Base-by-base conservation (phyloP, 441 rosid genomes). In the Adansonia madagascariensis region DNA sequence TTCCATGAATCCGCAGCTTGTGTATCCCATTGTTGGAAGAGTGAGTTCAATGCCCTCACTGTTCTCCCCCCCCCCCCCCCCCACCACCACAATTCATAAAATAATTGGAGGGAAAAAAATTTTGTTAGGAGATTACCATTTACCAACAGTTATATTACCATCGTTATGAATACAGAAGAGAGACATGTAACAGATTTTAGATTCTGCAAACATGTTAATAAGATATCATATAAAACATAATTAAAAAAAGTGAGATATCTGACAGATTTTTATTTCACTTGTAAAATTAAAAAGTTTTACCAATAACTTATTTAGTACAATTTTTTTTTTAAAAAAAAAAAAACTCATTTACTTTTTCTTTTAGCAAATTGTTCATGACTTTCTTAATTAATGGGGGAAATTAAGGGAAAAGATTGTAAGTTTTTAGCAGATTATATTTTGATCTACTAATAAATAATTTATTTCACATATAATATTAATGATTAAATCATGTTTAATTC, bases 21-120 rank as follows among this genome's bases (percentile, higher is more conserved):
- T 41, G 71, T 73, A 9, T 67, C 80, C 90, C 93, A 89, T 70
- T 74, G 55, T 41, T 81, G 70, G 65, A 86, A 88, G 1, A 89
- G 62, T 1, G 85, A 81, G 77, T 82, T 89, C 83, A 89, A 64
- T 20, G 79, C 81, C 44, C 57, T 64, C 50, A 71, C 93, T 88
- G 83, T 49, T 49, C 4, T 8, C 35, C 35, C 35, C 35, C 35
- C 31, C 31, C 1, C 80, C 31, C 1, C 80, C 50, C 44, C 72
- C 92, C 85, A 83, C 35, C 15, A 5, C 9, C 43, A n/a, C 8
- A 1, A 12, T 31, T 35, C 35, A 31, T 7, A 63, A 31, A 63
- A 31, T 15, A 14, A 35, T 31, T 52, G 18, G 57, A 6, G 7
- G 7, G 7, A n/a, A 55, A 20, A 20, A 61, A 61, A 61, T 3